These are phyloP conservation scores for Tillandsia fasciculata DNA, from an alignment of 176 grass and related monocot species.

Conservation along the genomic window DNA sequence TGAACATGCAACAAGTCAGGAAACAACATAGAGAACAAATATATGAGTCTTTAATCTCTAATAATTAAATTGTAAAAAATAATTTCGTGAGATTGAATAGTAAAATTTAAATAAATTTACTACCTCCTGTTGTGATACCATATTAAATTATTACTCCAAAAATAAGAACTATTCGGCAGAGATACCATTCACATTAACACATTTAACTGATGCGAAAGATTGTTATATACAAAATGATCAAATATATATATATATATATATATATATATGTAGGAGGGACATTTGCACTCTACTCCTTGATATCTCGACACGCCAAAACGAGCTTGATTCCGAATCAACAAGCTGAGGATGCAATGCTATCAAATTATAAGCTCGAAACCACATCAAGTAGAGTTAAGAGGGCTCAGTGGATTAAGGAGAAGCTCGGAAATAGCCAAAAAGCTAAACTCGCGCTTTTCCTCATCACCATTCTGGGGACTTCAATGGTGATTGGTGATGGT, in stretches of 20 bases:
- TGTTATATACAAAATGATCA: neutral
- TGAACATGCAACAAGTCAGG: too few species aligned
- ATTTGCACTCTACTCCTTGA: conserved; percentile 78
- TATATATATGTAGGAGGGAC: conserved; percentile 35
- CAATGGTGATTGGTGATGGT: conserved; percentile 81
- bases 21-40: too few species aligned
- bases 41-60: too few species aligned
- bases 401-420: conserved; percentile 49
- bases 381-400: conserved; percentile 20
- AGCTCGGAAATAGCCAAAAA: conserved; percentile 40
- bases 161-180: too few species aligned
- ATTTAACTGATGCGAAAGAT: neutral
- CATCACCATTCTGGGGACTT: conserved; percentile 57
- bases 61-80: too few species aligned
- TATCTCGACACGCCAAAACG: conserved; percentile 55
- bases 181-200: too few species aligned
- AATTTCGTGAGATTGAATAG: too few species aligned
- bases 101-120: too few species aligned
- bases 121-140: too few species aligned
- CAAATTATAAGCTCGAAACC: conserved; percentile 43
- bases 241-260: neutral
- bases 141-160: too few species aligned
- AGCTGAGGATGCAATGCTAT: conserved; percentile 59
- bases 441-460: conserved; percentile 49
- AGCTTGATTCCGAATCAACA: conserved; percentile 71